Base-by-base conservation (phyloP, 2,329 filamentous ascomycete genomes). In the Raffaelea ambrosiae region DNA sequence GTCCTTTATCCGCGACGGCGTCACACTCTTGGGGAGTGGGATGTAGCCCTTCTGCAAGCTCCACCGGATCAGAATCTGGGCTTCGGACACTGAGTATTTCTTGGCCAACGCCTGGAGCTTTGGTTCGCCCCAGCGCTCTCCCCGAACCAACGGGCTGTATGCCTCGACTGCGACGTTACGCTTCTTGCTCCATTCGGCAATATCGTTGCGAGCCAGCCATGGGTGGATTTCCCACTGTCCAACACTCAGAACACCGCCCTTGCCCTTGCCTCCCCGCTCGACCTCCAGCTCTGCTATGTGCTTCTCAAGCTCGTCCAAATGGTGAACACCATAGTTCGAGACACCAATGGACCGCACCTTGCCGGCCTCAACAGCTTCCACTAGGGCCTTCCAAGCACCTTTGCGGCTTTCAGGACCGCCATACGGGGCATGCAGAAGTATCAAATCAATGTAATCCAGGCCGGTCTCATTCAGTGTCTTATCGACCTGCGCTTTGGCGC, bases 151-250 rank as follows among this genome's bases (percentile, higher is more conserved):
- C 13, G 80, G 79, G 39, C 70, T 73, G 60, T 82, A 84, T 0
- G 79, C 79, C 65, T 88, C 73, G 14, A 86, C 62, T 29, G 79
- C 74, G 19, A 86, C 69, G 51, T 73, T 72, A 18, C 79, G 72
- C 63, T 82, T 72, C 53, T 72, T 64, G 57, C 85, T 86, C 88
- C 89, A 96, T 42, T 77, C 69, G 9, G 83, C 81, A 51, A 96
- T 88, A 59, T 95, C 88, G 20, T 73, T 69, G n/a, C 89, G 74
- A 9, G 81, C 74, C 39, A 89, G 79, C 89, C 88, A 96, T 1
- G 90, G 90, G 65, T 96, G 90, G 11, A 96, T 69, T 66, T 96
- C 90, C 66, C 85, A 88, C 66, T 95, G 90, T 38, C 88, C 89
- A 35, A 95, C 85, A 51, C 83, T 85, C 58, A 95, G 76, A 38